These are phyloP conservation scores for Salmacisia buchloeana DNA, from an alignment of 1,284 basidiomycete genomes.

Conservation along the genomic window DNA sequence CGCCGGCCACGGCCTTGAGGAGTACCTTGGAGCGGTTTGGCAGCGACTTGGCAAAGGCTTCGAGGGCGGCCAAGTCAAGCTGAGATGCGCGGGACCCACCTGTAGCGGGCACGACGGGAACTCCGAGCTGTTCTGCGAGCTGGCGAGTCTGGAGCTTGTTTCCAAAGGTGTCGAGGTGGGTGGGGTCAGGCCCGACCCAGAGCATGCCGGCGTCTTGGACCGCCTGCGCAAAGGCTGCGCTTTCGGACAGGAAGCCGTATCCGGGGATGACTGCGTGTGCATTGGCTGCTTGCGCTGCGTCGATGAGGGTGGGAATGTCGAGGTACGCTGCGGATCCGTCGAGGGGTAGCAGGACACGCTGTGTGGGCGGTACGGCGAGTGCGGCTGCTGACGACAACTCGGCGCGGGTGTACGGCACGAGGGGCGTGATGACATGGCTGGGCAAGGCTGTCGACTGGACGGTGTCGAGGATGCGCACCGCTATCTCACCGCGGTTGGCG, in stretches of 20 bases:
- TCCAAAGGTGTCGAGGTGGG: constrained; percentile 16
- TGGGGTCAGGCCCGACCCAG: constrained; percentile 16
- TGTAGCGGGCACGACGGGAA: constrained; percentile 19
- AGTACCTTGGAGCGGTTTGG: constrained; percentile 12
- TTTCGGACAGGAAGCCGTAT: constrained; percentile 12
- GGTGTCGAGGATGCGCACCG: constrained; percentile 24
- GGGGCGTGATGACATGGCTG: constrained; percentile 10
- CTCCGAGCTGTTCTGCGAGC: constrained; percentile 8
- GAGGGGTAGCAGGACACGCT: constrained; percentile 33
- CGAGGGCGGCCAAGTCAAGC: constrained; percentile 13
- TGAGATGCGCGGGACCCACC: neutral
- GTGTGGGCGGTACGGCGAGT: constrained; percentile 8
- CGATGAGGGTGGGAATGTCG: constrained; percentile 51
- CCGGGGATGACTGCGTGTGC: constrained; percentile 54
- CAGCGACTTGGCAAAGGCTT: constrained; percentile 12
- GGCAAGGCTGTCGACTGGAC: constrained; percentile 20
- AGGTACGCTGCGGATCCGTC: constrained; percentile 29
- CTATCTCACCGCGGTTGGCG: constrained; percentile 35
- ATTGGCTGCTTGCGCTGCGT: constrained; percentile 53
- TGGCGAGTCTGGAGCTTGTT: constrained; percentile 18
- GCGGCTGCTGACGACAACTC: constrained; percentile 23
- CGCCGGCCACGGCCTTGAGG: constrained; percentile 28
- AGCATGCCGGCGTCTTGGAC: constrained; percentile 13
- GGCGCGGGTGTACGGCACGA: constrained; percentile 19
- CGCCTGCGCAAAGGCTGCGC: constrained; percentile 16